Base-by-base conservation (phyloP, 2,329 filamentous ascomycete species). In the Karstenula rhodostoma region DNA sequence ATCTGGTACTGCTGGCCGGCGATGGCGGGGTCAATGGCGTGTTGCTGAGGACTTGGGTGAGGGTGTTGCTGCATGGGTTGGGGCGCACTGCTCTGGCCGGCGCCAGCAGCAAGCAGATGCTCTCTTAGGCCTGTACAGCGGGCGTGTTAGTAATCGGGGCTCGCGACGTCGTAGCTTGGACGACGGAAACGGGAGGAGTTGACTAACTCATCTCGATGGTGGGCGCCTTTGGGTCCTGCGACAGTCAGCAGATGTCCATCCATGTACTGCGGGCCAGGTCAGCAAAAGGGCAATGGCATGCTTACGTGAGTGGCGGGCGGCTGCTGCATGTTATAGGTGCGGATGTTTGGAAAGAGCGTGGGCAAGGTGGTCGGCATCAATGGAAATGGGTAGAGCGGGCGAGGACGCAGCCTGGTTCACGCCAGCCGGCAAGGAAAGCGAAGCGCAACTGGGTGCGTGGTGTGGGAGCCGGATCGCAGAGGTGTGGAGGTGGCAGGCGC, bases 1-100 rank as follows among this genome's bases (percentile, higher is more conserved):
- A 86, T 83, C 71, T 73, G 72, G 72, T 82, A 85, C 75, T 55
- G 80, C 67, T 60, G 63, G 57, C 85, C 84, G 9, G 84, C 81
- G 64, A 87, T 87, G 51, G 84, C 84, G 42, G 85, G 86, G 71
- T 87, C 85, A 67, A 87, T 86, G 67, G 86, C 84, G 65, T 83
- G 81, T 60, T 85, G 69, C 32, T 60, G 80, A 82, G 58, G 78
- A 80, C 70, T 79, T 82, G 71, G 63, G 79, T 68, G 71, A 67
- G 77, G 55, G 62, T 59, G 65, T 59, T 63, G 64, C 77, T 69
- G 58, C 48, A 67, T 43, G 15, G 62, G 67, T 63, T 71, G 73
- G 4, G 72, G 66, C n/a, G 70, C 70, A 60, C 65, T 69, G 56
- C 73, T 71, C 66, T 80, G 78, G 64, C 76, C 78, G 55, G 81